Base-by-base conservation (phyloP, 192 early-diverging fungal genomes). In the Anaeromyces robustus region DNA sequence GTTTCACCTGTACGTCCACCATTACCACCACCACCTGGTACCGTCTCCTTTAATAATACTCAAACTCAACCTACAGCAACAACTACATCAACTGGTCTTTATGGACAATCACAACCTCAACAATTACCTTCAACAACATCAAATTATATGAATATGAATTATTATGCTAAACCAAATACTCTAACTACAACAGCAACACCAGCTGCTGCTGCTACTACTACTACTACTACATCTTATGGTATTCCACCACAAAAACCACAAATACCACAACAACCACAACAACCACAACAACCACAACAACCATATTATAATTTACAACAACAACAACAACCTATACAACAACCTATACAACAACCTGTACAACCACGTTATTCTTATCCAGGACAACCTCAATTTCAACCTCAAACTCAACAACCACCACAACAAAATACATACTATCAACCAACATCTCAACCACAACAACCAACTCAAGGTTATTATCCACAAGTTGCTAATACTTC, bases 291-390 rank as follows among this genome's bases (percentile, higher is more conserved):
- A 1, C 22, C 52, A 7, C 4, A 1, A 4, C 37, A 6, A 39
- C 13, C 37, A 39, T 1, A 7, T 14, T 39, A 39, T 14, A 14
- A 39, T 39, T 83, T 37, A 29, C 85, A 85, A 78, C 82, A 81
- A 68, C 85, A 78, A 78, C 84, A 87, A 30, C 85, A 86, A n/a
- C 39, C 19, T 28, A 81, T 29, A 29, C 80, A 82, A 30, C 86
- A 78, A 43, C 81, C 32, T 77, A 79, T 34, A 28, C 83, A 29
- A 29, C 81, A 82, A 41, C 80, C 83, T 43, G 80, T 81, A 43
- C 9, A 14, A 39, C 37, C 4, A 80, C 77, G 34, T 18, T 43
- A 30, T 2, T 82, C 41, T 29, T 31, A 30, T n/a, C 81, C 29
- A 77, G n/a, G n/a, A n/a, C 26, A 29, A 78, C 77, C 18, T 82